Evolutionary conservation across 768 basidiomycete species (phyloP).

Genomic region (Hebeloma cylindrosporum): DNA sequence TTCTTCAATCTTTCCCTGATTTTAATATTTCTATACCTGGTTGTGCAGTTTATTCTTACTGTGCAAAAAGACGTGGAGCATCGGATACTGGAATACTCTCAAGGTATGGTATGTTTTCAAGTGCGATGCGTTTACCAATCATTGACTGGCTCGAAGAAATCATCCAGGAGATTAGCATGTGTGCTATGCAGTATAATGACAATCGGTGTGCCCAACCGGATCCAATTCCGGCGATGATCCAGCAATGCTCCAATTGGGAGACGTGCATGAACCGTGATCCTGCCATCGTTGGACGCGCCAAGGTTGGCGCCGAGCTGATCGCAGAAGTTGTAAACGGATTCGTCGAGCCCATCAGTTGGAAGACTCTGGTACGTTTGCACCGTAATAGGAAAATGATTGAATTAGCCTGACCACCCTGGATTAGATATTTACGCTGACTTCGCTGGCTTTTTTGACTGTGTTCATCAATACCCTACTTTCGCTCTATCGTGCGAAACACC

Average conservation of each 20-base stretch:
- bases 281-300: slow-evolving; percentile 82
- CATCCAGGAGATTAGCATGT: slow-evolving; percentile 89
- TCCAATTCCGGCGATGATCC: slow-evolving; percentile 84
- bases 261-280: slow-evolving; percentile 96
- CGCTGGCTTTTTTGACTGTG: slow-evolving; percentile 72
- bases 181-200: slow-evolving; percentile 74
- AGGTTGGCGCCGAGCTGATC: slow-evolving; percentile 90
- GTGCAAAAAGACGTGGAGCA: slow-evolving; percentile 89
- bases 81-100: slow-evolving; percentile 82
- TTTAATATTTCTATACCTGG: slow-evolving; percentile 79
- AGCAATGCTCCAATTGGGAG: slow-evolving; percentile 88
- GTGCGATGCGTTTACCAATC: neutral
- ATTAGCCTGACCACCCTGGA: slow-evolving; percentile 11
- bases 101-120: slow-evolving; percentile 58
- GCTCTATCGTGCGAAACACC: slow-evolving; percentile 69
- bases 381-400: slow-evolving; percentile 8
- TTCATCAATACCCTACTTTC: slow-evolving; percentile 82
- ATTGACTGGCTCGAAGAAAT: slow-evolving; percentile 56
- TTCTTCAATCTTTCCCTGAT: slow-evolving; percentile 89
- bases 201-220: slow-evolving; percentile 72
- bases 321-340: slow-evolving; percentile 97
- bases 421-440: slow-evolving; percentile 74
- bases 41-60: slow-evolving; percentile 84
- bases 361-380: slow-evolving; percentile 72
- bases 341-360: slow-evolving; percentile 97